These are phyloP conservation scores for Phytophthora tentaculata DNA, from an alignment of 352 stramenopile species.

Conservation along the genomic window DNA sequence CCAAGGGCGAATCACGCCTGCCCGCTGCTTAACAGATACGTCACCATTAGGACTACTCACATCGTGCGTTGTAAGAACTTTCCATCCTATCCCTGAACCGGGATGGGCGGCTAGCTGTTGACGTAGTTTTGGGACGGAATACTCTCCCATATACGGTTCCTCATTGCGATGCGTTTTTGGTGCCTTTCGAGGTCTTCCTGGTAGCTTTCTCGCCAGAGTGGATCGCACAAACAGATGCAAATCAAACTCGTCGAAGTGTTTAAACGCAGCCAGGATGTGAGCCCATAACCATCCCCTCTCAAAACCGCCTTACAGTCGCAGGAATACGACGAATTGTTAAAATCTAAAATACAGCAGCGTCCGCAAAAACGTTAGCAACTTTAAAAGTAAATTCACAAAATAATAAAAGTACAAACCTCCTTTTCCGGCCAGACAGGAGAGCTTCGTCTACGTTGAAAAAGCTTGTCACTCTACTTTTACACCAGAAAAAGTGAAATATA, in stretches of 20 bases:
- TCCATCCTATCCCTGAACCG: background rate
- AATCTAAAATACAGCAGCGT: too few relatives aligned
- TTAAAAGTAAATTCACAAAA: too few relatives aligned
- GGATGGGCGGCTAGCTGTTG: background rate
- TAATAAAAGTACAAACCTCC: background rate
- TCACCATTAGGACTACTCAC: background rate
- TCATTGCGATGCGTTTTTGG: background rate
- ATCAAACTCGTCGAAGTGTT: too few relatives aligned
- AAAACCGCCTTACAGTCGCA: too few relatives aligned
- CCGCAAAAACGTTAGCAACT: too few relatives aligned
- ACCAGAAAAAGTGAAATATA: background rate
- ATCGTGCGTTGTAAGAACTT: too few relatives aligned
- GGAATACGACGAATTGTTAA: too few relatives aligned
- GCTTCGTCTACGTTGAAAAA: too few relatives aligned
- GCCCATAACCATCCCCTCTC: too few relatives aligned
- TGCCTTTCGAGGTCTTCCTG: background rate
- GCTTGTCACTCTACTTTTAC: background rate
- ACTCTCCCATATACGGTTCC: background rate
- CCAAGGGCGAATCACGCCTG: background rate
- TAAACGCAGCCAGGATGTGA: too few relatives aligned
- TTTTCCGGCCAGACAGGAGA: background rate
- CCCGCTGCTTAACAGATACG: background rate
- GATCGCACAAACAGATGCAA: too few relatives aligned
- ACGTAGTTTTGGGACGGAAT: background rate
- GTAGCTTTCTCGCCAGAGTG: background rate